phyloP scores from a whole-genome alignment of 352 stramenopile genomes.

The Labyrinthula sp. region DNA sequence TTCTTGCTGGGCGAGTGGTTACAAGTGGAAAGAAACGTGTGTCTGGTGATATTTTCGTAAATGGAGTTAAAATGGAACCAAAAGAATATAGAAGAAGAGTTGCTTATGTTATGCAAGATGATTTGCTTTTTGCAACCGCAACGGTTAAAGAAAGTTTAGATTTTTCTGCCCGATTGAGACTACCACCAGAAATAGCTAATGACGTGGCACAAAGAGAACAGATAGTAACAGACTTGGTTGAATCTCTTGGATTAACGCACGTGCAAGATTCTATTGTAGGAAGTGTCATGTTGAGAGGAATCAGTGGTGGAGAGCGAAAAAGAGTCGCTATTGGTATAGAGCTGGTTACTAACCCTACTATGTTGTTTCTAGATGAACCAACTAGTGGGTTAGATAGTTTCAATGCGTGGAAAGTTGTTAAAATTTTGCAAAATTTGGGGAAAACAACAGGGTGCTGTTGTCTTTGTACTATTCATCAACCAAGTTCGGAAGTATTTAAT shows the following conservation, averaged over 20 bases:
- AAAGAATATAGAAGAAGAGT: constrained; percentile 31
- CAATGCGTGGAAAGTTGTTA: constrained; percentile 50
- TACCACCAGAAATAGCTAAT: constrained; percentile 35
- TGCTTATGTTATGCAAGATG: constrained; percentile 58
- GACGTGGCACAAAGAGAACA: constrained; percentile 26
- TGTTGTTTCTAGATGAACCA: constrained; percentile 64
- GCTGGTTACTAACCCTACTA: constrained; percentile 51
- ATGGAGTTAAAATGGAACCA: constrained; percentile 34
- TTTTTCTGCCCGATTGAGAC: constrained; percentile 58
- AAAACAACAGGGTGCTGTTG: constrained; percentile 49
- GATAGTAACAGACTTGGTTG: constrained; percentile 34
- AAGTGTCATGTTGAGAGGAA: constrained; percentile 45
- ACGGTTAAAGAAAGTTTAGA: constrained; percentile 61
- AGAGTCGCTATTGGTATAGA: constrained; percentile 70
- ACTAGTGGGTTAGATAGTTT: constrained; percentile 61
- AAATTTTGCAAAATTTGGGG: constrained; percentile 51
- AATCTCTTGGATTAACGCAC: constrained; percentile 23
- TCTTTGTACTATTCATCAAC: constrained; percentile 49
- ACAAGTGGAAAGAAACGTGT: constrained; percentile 26
- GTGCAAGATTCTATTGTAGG: constrained; percentile 31
- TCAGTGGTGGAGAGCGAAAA: constrained; percentile 71
- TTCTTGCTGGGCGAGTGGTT: constrained; percentile 13
- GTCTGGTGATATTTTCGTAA: constrained; percentile 29
- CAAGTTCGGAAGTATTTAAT: constrained; percentile 52
- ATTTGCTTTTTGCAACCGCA: constrained; percentile 58